Evolutionary conservation across 768 basidiomycete species (phyloP), one percentile per base, ranked within the genome.

Genomic region (Psilocybe tampanensis): DNA sequence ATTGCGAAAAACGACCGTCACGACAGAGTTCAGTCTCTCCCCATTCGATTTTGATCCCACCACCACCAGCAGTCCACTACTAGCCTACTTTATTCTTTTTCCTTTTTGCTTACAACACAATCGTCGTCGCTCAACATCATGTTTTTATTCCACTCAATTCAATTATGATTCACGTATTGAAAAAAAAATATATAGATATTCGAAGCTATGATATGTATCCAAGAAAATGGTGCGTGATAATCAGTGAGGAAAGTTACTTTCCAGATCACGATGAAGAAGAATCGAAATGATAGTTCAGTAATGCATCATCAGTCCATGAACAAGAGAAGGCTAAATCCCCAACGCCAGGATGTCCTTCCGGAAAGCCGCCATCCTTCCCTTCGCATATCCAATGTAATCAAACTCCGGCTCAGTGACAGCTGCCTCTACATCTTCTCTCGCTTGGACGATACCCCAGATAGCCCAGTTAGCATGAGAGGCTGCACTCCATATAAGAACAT

Each of bases 371-470:
- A 90, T 82, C 33, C 90, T 84, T 68, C 83, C 82, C 59, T 73
- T 76, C 17, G 95, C 87, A 68, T 97, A 98, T 11, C 80, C 79
- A 59, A 98, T 71, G 72, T 98, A 97, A 72, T 98, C 91, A 68
- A 97, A 98, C 62, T 95, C 96, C 15, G 82, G 82, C 62, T 85
- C 80, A 34, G 71, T 75, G 44, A 80, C 81, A 39, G 78, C 76
- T 17, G 73, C 80, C 63, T 88, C 82, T 7, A 93, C 60, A 62
- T 88, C 83, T 62, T 93, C 91, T 60, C 84, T 83, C 6, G 92
- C 94, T 72, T 96, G 94, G 4, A 98, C 86, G 60, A 98, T 79
- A 8, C 92, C 94, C 97, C 97, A 99, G 43, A 98, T 75, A 7
- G 91, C 86, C 95, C 96, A 98, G 82, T 90, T 88, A 12, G 84